These are phyloP conservation scores for Zygosaccharomyces sapae DNA, from an alignment of 1,139 yeast genomes.

Conservation along the genomic window DNA sequence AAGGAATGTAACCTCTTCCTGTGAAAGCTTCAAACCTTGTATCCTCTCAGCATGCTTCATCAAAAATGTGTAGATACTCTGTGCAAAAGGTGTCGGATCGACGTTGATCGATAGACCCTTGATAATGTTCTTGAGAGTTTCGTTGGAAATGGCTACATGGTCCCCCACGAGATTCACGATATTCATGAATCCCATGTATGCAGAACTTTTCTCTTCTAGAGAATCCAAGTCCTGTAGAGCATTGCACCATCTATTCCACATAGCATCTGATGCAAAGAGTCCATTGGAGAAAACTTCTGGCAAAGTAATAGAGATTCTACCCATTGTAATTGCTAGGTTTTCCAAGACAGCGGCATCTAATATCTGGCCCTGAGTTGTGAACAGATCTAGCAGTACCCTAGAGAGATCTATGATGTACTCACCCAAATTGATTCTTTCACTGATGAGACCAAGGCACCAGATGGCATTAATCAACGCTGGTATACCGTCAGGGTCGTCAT, in stretches of 20 bases:
- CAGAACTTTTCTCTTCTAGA: slow-evolving; percentile 35
- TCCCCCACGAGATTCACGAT: slow-evolving; percentile 27
- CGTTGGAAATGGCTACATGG: slow-evolving; percentile 18
- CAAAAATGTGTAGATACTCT: slow-evolving; percentile 27
- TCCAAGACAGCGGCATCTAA: slow-evolving; percentile 58
- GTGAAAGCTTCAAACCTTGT: slow-evolving; percentile 20
- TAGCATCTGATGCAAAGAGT: slow-evolving; percentile 27
- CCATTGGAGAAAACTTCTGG: slow-evolving; percentile 56
- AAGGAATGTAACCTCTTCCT: slow-evolving; percentile 26
- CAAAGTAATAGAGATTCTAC: slow-evolving; percentile 72
- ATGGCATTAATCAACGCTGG: slow-evolving; percentile 82
- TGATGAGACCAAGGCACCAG: slow-evolving; percentile 89
- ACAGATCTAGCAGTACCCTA: slow-evolving; percentile 58
- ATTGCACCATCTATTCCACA: slow-evolving; percentile 33
- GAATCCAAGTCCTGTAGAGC: slow-evolving; percentile 28
- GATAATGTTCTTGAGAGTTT: slow-evolving; percentile 26
- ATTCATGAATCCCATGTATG: slow-evolving; percentile 34
- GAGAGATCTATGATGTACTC: slow-evolving; percentile 62
- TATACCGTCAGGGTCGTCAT: slow-evolving; percentile 42
- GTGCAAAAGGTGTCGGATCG: slow-evolving; percentile 27
- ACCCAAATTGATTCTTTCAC: slow-evolving; percentile 56
- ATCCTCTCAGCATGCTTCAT: slow-evolving; percentile 24
- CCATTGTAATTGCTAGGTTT: slow-evolving; percentile 88
- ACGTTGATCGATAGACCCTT: slow-evolving; percentile 29
- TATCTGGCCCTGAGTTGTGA: slow-evolving; percentile 47